phyloP scores from a whole-genome alignment of 1,139 yeast genomes.

The Pichiaceae sp. region DNA sequence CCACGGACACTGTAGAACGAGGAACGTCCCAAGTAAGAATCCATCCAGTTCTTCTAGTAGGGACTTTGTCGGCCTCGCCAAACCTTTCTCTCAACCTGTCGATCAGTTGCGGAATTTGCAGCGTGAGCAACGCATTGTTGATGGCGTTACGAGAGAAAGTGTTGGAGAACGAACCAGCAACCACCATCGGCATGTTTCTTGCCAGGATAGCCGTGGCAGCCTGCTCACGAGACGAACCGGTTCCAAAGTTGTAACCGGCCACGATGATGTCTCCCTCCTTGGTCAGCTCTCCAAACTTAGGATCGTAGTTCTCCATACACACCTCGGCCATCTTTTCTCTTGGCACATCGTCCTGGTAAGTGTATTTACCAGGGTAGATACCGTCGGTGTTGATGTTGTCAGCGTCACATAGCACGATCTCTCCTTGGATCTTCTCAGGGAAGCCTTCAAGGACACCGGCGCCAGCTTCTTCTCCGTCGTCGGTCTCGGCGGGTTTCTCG shows the following conservation, averaged over 20 bases:
- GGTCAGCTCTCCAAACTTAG: slow-evolving; percentile 75
- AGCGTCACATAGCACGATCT: slow-evolving; percentile 89
- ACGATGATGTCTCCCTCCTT: slow-evolving; percentile 82
- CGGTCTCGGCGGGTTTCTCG: slow-evolving; percentile 20
- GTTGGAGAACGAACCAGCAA: slow-evolving; percentile 96
- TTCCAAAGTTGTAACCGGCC: slow-evolving; percentile 93
- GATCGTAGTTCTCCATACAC: slow-evolving; percentile 97
- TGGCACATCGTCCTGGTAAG: slow-evolving; percentile 95
- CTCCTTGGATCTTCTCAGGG: slow-evolving; percentile 85
- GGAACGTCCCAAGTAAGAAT: slow-evolving; percentile 89
- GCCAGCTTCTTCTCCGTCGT: slow-evolving; percentile 20
- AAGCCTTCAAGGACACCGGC: slow-evolving; percentile 71
- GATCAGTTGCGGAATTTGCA: slow-evolving; percentile 86
- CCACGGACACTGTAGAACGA: slow-evolving; percentile 68
- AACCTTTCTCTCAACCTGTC: slow-evolving; percentile 66
- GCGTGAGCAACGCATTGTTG: slow-evolving; percentile 86
- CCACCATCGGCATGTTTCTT: slow-evolving; percentile 84
- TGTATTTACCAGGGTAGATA: slow-evolving; percentile 96
- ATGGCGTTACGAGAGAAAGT: slow-evolving; percentile 92
- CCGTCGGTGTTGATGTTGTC: slow-evolving; percentile 98
- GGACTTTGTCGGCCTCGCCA: slow-evolving; percentile 44
- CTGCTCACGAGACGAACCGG: slow-evolving; percentile 98
- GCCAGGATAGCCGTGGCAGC: slow-evolving; percentile 97
- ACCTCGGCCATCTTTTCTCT: slow-evolving; percentile 96
- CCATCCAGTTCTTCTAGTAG: slow-evolving; percentile 94